These are phyloP conservation scores for Aschersonia sp. DNA, from an alignment of 2,329 filamentous ascomycete species.

Conservation along the genomic window DNA sequence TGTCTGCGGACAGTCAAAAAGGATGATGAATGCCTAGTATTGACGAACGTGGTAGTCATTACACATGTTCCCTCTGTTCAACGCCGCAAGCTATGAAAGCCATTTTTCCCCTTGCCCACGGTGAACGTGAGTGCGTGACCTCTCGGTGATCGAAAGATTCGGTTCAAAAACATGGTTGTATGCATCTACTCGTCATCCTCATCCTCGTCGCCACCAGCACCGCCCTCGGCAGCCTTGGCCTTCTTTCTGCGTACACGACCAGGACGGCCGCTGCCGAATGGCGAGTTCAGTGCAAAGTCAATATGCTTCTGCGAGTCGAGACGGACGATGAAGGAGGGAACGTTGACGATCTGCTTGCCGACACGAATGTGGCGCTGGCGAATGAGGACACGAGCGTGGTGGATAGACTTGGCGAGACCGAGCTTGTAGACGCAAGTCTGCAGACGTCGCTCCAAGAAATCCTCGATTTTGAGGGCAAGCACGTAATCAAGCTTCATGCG, in stretches of 20 bases:
- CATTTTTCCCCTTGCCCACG: not conserved
- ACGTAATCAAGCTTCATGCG: constrained; percentile 99
- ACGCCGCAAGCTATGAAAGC: constrained; percentile 34
- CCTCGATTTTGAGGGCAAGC: constrained; percentile 95
- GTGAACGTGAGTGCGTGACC: too few relatives aligned
- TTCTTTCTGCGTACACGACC: constrained; percentile 99
- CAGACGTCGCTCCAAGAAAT: constrained; percentile 99
- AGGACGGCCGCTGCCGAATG: constrained; percentile 91
- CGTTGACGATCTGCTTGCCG: constrained; percentile 99
- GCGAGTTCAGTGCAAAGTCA: constrained; percentile 94
- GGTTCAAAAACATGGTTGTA: constrained; percentile 1
- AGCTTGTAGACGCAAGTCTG: constrained; percentile 99
- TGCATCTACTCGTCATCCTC: constrained; percentile 63
- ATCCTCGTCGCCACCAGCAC: constrained; percentile 65
- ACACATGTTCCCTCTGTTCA: not conserved
- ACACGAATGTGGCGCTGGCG: constrained; percentile 99
- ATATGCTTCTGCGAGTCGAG: constrained; percentile 99
- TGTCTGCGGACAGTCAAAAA: too few relatives aligned
- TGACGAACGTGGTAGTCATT: not conserved
- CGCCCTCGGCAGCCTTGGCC: constrained; percentile 87
- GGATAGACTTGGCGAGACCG: constrained; percentile 98
- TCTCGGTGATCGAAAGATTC: too few relatives aligned
- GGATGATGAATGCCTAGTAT: too few relatives aligned
- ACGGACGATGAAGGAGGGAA: constrained; percentile 97
- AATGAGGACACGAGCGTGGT: constrained; percentile 99